These are phyloP conservation scores for Nakataea oryzae DNA, from an alignment of 2,329 filamentous ascomycete species.

Conservation along the genomic window DNA sequence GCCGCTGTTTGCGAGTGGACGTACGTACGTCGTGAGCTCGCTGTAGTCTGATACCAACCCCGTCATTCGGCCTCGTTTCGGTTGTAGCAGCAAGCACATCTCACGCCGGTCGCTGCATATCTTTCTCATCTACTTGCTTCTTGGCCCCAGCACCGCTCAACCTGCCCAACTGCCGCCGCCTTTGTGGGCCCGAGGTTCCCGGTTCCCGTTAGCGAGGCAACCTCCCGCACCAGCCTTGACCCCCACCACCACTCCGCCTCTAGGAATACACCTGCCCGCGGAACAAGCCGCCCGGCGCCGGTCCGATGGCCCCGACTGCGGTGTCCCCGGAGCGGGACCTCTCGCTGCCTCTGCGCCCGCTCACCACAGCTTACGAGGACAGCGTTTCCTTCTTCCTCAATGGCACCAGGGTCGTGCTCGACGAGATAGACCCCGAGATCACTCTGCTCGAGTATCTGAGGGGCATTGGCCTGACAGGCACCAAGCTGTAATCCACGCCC, in stretches of 20 bases:
- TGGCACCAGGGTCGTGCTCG: conserved; percentile 77
- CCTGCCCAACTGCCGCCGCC: too few relatives aligned
- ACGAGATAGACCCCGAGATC: conserved; percentile 80
- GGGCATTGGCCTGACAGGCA: conserved; percentile 87
- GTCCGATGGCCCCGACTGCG: conserved; percentile 46
- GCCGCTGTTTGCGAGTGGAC: background rate
- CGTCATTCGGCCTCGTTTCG: background rate
- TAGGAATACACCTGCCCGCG: background rate
- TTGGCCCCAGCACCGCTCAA: background rate
- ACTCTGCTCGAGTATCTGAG: conserved; percentile 89
- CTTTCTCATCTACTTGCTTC: background rate
- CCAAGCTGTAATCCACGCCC: conserved; percentile 56
- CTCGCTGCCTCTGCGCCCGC: conserved; percentile 26
- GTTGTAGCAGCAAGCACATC: background rate
- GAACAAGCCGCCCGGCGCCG: background rate
- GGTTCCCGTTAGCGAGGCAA: background rate
- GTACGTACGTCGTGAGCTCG: background rate
- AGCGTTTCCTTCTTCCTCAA: conserved; percentile 90
- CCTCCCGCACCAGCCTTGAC: background rate
- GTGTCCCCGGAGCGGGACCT: conserved; percentile 35
- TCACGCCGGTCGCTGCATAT: background rate
- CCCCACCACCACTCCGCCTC: too few relatives aligned
- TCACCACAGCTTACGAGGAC: conserved; percentile 76
- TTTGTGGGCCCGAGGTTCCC: background rate
- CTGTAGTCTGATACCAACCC: background rate